phyloP scores from a whole-genome alignment of 2,329 filamentous ascomycete species.

The Stachybotrys chartarum region DNA sequence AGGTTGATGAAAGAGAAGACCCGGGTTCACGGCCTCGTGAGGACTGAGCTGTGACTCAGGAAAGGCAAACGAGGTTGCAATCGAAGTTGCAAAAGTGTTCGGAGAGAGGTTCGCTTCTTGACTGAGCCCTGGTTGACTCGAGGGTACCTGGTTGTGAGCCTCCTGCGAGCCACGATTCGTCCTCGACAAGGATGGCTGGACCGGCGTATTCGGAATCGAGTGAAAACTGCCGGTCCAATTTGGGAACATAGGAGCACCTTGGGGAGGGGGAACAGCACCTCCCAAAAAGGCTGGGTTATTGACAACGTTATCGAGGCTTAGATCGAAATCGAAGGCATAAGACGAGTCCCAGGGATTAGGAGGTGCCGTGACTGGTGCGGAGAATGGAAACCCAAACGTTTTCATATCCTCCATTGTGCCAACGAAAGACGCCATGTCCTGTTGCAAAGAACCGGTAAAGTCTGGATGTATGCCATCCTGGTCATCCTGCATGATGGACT shows the following conservation, averaged over 20 bases:
- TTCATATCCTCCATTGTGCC: conserved; percentile 41
- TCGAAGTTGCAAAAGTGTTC: conserved; percentile 30
- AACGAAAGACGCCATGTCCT: conserved; percentile 38
- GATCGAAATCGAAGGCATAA: conserved; percentile 48
- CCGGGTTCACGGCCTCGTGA: conserved; percentile 49
- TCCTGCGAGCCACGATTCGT: neutral
- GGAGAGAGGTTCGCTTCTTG: neutral
- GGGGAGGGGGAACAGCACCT: conserved; percentile 13
- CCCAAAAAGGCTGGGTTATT: conserved; percentile 34
- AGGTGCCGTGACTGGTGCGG: conserved; percentile 44
- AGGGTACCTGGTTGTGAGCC: neutral
- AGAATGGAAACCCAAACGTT: conserved; percentile 49
- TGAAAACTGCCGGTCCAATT: conserved; percentile 52
- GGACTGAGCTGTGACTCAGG: conserved; percentile 21
- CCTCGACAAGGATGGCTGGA: neutral
- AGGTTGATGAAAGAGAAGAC: conserved; percentile 48
- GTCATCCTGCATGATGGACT: conserved; percentile 52
- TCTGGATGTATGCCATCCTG: conserved; percentile 45
- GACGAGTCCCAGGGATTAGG: conserved; percentile 53
- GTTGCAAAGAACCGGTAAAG: conserved; percentile 38
- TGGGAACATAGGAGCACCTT: conserved; percentile 43
- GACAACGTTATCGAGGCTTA: conserved; percentile 39
- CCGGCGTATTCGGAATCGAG: conserved; percentile 37
- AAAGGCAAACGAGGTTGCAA: conserved; percentile 7
- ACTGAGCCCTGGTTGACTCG: neutral